A percentile compares a stretch with the other conserved stretches of the same genome.
phyloP scores from a whole-genome alignment of 78 protist species.

The Parvularia atlantis region DNA sequence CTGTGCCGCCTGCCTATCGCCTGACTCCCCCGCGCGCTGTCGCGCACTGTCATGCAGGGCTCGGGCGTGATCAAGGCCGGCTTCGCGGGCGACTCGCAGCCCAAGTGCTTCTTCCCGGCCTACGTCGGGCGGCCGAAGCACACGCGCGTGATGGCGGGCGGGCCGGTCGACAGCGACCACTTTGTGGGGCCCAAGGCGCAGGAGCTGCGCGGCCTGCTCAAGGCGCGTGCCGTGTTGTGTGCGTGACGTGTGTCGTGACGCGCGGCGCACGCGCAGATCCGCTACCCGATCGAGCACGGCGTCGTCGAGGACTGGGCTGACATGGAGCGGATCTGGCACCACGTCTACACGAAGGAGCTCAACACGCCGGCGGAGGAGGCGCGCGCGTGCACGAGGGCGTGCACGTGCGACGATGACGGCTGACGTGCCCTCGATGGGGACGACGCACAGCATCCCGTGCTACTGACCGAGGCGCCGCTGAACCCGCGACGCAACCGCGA shows the following conservation, averaged over 20 bases:
- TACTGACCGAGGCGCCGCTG: constrained; percentile 91
- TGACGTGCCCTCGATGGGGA: too few species aligned
- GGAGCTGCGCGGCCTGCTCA: constrained; percentile 71
- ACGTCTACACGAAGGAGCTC: constrained; percentile 90
- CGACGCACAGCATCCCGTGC: constrained; percentile 90
- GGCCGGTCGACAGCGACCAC: constrained; percentile 67
- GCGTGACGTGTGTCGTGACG: too few species aligned
- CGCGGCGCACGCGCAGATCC: too few species aligned
- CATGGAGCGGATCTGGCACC: constrained; percentile 95
- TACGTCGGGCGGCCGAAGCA: constrained; percentile 78
- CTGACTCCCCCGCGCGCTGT: too few species aligned
- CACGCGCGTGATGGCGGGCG: constrained; percentile 70
- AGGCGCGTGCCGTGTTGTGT: too few species aligned
- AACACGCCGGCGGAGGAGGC: constrained; percentile 94
- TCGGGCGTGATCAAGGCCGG: constrained; percentile 95
- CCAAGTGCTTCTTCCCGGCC: constrained; percentile 77
- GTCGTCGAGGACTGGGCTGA: constrained; percentile 97
- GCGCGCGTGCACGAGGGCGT: too few species aligned
- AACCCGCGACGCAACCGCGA: constrained; percentile 96
- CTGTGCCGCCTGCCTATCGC: too few species aligned
- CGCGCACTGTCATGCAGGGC: too few species aligned
- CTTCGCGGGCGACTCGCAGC: constrained; percentile 83
- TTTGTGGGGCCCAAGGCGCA: constrained; percentile 92
- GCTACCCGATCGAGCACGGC: constrained; percentile 96
- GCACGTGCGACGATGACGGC: too few species aligned